phyloP scores from a whole-genome alignment of 1,284 basidiomycete genomes.

The Ustilago hordei region DNA sequence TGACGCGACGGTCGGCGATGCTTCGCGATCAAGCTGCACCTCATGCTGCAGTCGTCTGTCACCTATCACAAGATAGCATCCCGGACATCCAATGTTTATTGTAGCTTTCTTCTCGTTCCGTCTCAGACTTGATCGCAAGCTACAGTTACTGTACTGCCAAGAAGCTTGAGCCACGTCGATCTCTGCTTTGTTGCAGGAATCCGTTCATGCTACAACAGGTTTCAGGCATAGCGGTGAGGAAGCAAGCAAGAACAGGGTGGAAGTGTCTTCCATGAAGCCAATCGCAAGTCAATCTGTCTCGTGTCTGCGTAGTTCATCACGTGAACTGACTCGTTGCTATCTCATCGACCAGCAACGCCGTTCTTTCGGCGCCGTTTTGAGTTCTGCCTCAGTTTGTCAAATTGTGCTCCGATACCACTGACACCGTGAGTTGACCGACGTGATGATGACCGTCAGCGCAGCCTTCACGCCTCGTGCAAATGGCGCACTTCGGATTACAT shows the following conservation, averaged over 20 bases:
- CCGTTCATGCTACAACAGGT: neutral
- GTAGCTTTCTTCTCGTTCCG: neutral
- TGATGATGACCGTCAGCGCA: constrained; percentile 5
- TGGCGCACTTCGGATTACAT: neutral
- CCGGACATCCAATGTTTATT: neutral
- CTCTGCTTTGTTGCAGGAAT: constrained; percentile 11
- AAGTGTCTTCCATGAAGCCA: too few species aligned
- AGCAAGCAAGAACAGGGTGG: too few species aligned
- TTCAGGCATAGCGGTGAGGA: neutral
- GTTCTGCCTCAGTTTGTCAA: neutral
- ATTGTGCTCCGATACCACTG: neutral
- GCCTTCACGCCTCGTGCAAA: neutral
- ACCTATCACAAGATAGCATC: neutral
- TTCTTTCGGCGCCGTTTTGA: too few species aligned
- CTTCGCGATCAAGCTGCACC: constrained; percentile 6
- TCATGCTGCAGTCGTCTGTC: neutral
- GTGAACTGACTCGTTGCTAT: too few species aligned
- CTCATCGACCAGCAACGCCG: too few species aligned
- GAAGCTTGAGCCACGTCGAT: constrained; percentile 2
- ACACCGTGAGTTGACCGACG: constrained; percentile 1
- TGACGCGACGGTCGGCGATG: neutral
- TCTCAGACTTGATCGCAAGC: neutral
- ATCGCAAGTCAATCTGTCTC: too few species aligned
- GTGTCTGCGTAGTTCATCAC: too few species aligned
- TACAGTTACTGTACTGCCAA: neutral